phyloP scores from a whole-genome alignment of 2,329 filamentous ascomycete species.

The Plectosphaerella plurivora region DNA sequence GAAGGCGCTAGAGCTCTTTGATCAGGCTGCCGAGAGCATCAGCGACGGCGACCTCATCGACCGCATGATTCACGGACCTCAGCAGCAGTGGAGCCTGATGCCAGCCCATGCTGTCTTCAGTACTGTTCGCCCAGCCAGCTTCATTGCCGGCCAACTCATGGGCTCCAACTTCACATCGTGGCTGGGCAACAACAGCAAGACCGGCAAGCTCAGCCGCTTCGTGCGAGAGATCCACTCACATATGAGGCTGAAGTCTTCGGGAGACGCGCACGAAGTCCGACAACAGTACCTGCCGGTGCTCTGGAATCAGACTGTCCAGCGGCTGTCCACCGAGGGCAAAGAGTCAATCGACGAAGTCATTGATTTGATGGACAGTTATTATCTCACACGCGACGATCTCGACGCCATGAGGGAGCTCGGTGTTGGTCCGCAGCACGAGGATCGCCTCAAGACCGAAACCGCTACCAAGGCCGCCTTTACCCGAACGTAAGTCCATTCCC shows the following conservation, averaged over 20 bases:
- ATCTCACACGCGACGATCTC: conserved; percentile 88
- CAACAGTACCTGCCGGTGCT: conserved; percentile 90
- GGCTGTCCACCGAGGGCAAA: conserved; percentile 73
- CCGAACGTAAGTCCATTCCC: conserved; percentile 60
- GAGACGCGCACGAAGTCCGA: conserved; percentile 87
- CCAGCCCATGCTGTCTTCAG: conserved; percentile 94
- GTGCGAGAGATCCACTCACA: conserved; percentile 95
- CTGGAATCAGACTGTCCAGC: conserved; percentile 75
- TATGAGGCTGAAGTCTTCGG: conserved; percentile 87
- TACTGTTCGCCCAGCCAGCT: conserved; percentile 87
- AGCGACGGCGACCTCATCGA: conserved; percentile 96
- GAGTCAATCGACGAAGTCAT: conserved; percentile 81
- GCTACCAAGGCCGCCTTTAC: conserved; percentile 90
- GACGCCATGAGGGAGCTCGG: conserved; percentile 90
- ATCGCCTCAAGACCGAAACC: conserved; percentile 70
- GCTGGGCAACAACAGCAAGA: conserved; percentile 93
- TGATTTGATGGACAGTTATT: conserved; percentile 95
- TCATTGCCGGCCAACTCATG: conserved; percentile 72
- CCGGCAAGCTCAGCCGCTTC: conserved; percentile 70
- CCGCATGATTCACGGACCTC: conserved; percentile 95
- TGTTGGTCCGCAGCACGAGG: conserved; percentile 77
- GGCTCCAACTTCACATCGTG: conserved; percentile 79
- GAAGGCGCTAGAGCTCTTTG: conserved; percentile 80
- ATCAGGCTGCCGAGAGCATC: conserved; percentile 90
- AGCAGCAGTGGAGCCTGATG: conserved; percentile 99